These are phyloP conservation scores for Aegilops speltoides DNA, from an alignment of 176 grass and related monocot genomes.

Conservation along the genomic window DNA sequence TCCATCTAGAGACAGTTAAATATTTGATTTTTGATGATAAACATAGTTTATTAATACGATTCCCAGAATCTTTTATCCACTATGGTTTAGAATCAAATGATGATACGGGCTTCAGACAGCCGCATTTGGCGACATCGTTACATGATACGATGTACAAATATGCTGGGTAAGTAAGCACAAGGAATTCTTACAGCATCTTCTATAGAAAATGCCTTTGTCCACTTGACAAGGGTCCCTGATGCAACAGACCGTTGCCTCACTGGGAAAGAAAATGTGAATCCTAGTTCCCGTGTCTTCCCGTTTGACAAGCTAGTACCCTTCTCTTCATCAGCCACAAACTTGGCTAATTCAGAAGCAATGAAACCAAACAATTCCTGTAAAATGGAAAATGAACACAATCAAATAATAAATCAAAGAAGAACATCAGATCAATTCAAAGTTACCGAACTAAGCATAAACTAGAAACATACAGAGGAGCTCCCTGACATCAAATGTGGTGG, in stretches of 20 bases:
- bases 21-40: neutral
- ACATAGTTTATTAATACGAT: neutral
- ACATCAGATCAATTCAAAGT: neutral
- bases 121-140: neutral
- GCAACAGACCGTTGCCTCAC: conserved; percentile 70
- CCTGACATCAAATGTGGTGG: conserved; percentile 63
- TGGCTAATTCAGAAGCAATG: conserved; percentile 63
- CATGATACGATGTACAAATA: neutral
- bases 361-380: conserved; percentile 83
- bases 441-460: neutral
- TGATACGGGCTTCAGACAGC: neutral
- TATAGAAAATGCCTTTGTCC: conserved; percentile 89
- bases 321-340: conserved; percentile 66
- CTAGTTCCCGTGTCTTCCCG: conserved; percentile 57
- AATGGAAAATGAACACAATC: neutral
- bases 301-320: conserved; percentile 18
- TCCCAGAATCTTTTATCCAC: neutral
- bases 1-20: neutral
- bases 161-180: neutral
- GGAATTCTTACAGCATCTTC: conserved; percentile 65
- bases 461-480: conserved; percentile 53
- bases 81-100: neutral
- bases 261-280: conserved; percentile 97
- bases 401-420: neutral
- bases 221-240: conserved; percentile 78